Base-by-base conservation (phyloP, 176 grass and related monocot genomes). In the Musa itinerans region DNA sequence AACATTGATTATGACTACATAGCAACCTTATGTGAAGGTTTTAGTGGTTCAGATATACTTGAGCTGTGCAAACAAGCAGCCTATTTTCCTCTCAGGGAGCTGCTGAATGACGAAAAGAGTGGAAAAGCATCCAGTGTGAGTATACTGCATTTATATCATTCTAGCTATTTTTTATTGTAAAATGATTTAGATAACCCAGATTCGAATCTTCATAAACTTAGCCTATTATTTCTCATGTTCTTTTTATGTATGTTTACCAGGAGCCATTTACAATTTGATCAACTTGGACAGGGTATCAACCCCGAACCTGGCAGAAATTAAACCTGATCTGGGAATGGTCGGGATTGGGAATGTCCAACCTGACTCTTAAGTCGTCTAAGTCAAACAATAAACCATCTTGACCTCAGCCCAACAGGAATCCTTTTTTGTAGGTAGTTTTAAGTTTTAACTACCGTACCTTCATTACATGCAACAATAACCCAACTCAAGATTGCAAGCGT, bases 31-130 rank as follows among this genome's bases (percentile, higher is more conserved):
- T 99, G 90, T 27, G 90, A 94, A 63, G 95, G 88, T 74, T 99
- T 99, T 69, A 99, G 90, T 56, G 95, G 90, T 53, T 94, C 90
- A 76, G 95, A 99, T 54, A 94, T 99, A 48, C 86, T 99, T 63
- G 90, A 94, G 56, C 54, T 99, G 65, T 99, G 95, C 88, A 99
- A 94, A 83, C 90, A 94, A 67, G 95, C 95, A 14, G 95, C 95
- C 54, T 99, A 92, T 79, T 91, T 81, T 52, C 95, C 95, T 27
- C 81, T 99, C 20, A 94, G 95, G 75, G 95, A 99, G 73, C 79
- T 93, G 2, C 83, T 99, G 78, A 85, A 79, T 74, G 88, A 61
- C 53, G 95, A 99, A 80, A 99, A 92, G 78, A 87, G 86, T 54
- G 90, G 95, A 71, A 85, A 15, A 16, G 53, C 63, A 52, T 17